Evolutionary conservation across 1,284 basidiomycete species (phyloP).

Genomic region (Paramarasmius palmivorus): DNA sequence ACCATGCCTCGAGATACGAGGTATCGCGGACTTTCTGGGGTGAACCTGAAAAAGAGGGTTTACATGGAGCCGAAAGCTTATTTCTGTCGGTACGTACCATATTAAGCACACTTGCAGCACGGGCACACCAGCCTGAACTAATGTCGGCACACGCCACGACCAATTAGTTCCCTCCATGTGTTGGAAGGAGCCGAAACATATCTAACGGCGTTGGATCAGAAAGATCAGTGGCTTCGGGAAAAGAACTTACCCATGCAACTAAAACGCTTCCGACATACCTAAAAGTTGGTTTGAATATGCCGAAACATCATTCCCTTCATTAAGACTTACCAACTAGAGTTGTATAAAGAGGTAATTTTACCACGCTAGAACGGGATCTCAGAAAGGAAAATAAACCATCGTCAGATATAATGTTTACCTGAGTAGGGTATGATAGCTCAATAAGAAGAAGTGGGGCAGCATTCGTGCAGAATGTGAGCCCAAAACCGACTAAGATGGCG

Average conservation of each 20-base stretch:
- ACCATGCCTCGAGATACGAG: slow-evolving; percentile 62
- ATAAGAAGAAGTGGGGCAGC: slow-evolving; percentile 66
- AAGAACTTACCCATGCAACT: slow-evolving; percentile 48
- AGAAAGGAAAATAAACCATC: background rate
- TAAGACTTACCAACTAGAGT: slow-evolving; percentile 47
- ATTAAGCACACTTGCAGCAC: slow-evolving; percentile 56
- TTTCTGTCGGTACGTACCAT: slow-evolving; percentile 35
- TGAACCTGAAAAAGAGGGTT: slow-evolving; percentile 39
- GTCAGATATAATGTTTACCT: slow-evolving; percentile 37
- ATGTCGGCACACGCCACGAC: slow-evolving; percentile 69
- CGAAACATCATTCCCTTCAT: too few relatives aligned
- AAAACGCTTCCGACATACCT: slow-evolving; percentile 59
- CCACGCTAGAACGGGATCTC: slow-evolving; percentile 41
- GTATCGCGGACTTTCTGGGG: slow-evolving; percentile 73
- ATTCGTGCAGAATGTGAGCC: slow-evolving; percentile 62
- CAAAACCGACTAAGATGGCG: slow-evolving; percentile 53
- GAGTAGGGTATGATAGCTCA: slow-evolving; percentile 73
- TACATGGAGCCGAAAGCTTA: too few relatives aligned
- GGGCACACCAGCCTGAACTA: slow-evolving; percentile 68
- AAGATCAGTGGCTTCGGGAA: background rate
- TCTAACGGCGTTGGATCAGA: slow-evolving; percentile 22
- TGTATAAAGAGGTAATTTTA: slow-evolving; percentile 62
- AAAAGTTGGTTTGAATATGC: too few relatives aligned
- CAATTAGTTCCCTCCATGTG: slow-evolving; percentile 47
- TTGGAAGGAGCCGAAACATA: slow-evolving; percentile 56